Base-by-base conservation (phyloP, 2,329 filamentous ascomycete species). In the Monosporascus cannonballus region DNA sequence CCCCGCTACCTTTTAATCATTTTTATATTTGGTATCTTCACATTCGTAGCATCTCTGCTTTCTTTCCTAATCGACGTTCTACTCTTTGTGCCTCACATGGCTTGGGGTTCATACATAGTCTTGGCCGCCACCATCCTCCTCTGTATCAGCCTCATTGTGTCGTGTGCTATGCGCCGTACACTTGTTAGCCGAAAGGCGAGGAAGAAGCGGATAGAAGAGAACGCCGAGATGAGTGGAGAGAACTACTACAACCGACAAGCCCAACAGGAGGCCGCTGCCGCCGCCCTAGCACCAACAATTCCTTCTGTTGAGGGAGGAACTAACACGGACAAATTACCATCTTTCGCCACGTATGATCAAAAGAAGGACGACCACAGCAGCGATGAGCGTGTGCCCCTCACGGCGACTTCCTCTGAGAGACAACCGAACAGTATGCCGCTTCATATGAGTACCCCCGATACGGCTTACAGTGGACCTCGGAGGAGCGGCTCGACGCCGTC, bases 181-280 rank as follows among this genome's bases (percentile, higher is more conserved):
- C 76, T 97, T 53, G 89, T 96, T 56, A 89, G 89, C 69, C 84
- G 93, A 62, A 96, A 96, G 74, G 89, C 92, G n/a, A 83, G 92
- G 56, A 92, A 94, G 78, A 90, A 86, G 75, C 84, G 90, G 46
- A 95, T 97, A 66, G 90, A 85, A 2, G 89, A 95, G 69, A 96
- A 97, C 67, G 90, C 92, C 7, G 92, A 97, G 68, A 97, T 97
- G 92, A 97, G 89, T 67, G 93, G 93, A 27, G 85, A 94, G 64
- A 94, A 92, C 66, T 96, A 87, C 68, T 96, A 95, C 71, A 87
- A 86, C 63, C 80, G 86, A 54, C 83, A 87, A 69, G 78, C 75
- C 38, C 77, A 82, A 56, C 72, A 75, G 48, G 78, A 83, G 55
- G 66, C 76, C 8, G 65, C 68, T 3, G 67, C 73, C 4, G 65